phyloP scores from a whole-genome alignment of 225 moss, liverwort and hornwort genomes.

The Marchantia polymorpha region DNA sequence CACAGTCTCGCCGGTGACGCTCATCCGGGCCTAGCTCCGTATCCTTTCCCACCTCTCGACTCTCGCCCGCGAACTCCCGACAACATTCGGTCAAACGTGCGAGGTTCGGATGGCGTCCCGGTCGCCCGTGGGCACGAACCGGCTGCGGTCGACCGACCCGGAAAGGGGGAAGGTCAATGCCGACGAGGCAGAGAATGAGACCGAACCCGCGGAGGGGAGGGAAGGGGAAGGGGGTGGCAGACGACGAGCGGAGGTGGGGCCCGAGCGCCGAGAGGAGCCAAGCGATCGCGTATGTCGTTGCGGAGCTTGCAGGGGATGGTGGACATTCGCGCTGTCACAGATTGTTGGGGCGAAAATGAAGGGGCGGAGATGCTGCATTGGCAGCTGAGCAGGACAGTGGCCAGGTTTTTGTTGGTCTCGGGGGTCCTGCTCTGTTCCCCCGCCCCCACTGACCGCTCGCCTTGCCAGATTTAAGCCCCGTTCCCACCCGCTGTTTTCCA shows the following conservation, averaged over 20 bases:
- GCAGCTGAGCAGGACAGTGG: neutral
- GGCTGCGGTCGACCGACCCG: neutral
- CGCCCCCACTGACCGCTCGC: neutral
- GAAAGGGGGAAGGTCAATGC: neutral
- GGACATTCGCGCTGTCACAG: neutral
- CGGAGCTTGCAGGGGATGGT: neutral
- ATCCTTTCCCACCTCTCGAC: neutral
- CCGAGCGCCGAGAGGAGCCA: neutral
- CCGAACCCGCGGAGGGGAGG: neutral
- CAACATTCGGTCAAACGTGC: too few species aligned
- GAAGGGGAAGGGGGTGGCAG: neutral
- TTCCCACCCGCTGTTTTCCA: neutral
- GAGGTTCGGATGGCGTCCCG: neutral
- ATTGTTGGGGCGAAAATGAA: neutral
- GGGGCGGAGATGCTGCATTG: neutral
- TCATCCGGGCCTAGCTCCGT: neutral
- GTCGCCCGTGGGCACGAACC: neutral
- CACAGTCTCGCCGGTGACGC: too few species aligned
- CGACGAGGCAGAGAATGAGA: too few species aligned
- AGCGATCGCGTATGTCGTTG: neutral
- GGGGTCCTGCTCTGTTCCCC: neutral
- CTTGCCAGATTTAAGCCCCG: neutral
- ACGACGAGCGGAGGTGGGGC: neutral
- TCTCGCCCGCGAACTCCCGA: too few species aligned
- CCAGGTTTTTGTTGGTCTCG: neutral